A percentile compares a stretch with the other conserved stretches of the same genome.
Conservation (phyloP, 2,329 filamentous ascomycete genomes). For the Immersiporthe knoxdaviesiana region DNA sequence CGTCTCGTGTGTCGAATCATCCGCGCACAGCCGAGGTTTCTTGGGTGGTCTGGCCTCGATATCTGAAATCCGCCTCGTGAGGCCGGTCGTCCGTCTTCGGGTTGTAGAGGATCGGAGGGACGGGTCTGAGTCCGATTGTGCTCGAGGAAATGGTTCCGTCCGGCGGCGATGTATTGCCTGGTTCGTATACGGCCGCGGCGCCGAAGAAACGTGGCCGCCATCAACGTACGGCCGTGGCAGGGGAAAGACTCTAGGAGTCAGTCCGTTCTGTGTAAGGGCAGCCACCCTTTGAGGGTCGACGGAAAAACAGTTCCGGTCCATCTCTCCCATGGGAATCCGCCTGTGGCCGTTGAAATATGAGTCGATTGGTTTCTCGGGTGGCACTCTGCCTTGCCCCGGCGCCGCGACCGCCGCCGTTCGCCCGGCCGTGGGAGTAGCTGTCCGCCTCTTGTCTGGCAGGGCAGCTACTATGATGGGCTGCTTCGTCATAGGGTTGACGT, state of each 20-base stretch:
- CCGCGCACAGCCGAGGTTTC: conserved; percentile 59
- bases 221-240: conserved; percentile 61
- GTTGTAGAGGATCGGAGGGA: conserved; percentile 25
- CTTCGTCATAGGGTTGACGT: conserved; percentile 91
- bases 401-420: conserved; percentile 33
- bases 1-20: conserved; percentile 38
- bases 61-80: conserved; percentile 31
- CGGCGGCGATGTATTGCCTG: conserved; percentile 51
- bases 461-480: conserved; percentile 53
- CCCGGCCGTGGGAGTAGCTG: conserved; percentile 38
- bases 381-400: conserved; percentile 34
- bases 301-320: conserved; percentile 64
- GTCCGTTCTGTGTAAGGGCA: conserved; percentile 52
- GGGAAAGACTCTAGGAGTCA: conserved; percentile 60
- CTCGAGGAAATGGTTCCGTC: conserved; percentile 55
- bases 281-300: conserved; percentile 53
- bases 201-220: conserved; percentile 33
- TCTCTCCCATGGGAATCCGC: conserved; percentile 63
- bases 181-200: conserved; percentile 38
- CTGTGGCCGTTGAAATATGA: conserved; percentile 56
- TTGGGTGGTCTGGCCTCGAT: conserved; percentile 51
- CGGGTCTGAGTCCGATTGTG: conserved; percentile 39
- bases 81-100: conserved; percentile 35
- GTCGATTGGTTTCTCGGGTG: conserved; percentile 53
- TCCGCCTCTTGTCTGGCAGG: conserved; percentile 47